phyloP scores from a whole-genome alignment of 202 grass and related monocot genomes.

The Thinopyrum obtusiflorum region DNA sequence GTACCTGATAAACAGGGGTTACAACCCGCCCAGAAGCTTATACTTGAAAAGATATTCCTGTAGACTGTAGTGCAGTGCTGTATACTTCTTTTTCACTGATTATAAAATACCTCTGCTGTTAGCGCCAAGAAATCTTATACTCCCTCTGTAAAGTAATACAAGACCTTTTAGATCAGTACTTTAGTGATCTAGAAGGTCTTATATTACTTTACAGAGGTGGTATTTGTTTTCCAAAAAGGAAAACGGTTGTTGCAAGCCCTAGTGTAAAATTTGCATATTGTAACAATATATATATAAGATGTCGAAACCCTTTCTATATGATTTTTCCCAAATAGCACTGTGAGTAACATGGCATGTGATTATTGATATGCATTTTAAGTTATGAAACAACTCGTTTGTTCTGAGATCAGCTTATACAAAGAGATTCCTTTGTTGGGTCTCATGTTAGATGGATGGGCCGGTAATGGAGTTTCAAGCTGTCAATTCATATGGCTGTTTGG shows the following conservation, averaged over 20 bases:
- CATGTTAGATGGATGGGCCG: neutral
- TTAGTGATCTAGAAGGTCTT: neutral
- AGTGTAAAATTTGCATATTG: conserved; percentile 2
- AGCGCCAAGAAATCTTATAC: neutral
- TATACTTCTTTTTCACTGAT: neutral
- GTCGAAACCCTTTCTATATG: neutral
- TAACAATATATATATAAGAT: neutral
- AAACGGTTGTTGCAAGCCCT: neutral
- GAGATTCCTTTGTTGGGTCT: neutral
- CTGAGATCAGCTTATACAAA: neutral
- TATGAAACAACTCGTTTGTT: neutral
- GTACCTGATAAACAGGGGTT: conserved; percentile 1
- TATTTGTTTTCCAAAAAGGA: conserved; percentile 2
- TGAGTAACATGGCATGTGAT: neutral
- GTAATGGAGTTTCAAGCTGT: conserved; percentile 7
- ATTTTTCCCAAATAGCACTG: neutral
- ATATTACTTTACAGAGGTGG: neutral
- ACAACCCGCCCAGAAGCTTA: neutral
- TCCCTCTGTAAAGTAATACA: too few relatives aligned
- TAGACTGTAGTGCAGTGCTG: neutral
- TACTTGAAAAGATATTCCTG: neutral
- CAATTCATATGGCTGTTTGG: conserved; percentile 6
- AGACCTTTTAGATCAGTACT: too few relatives aligned
- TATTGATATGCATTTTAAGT: neutral
- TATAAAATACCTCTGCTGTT: conserved; percentile 5